Percentiles rank a stretch among this genome's conserved stretches.
Evolutionary conservation across 371 early-diverging fungal genomes (phyloP).

Genomic region (Actinomucor elegans): DNA sequence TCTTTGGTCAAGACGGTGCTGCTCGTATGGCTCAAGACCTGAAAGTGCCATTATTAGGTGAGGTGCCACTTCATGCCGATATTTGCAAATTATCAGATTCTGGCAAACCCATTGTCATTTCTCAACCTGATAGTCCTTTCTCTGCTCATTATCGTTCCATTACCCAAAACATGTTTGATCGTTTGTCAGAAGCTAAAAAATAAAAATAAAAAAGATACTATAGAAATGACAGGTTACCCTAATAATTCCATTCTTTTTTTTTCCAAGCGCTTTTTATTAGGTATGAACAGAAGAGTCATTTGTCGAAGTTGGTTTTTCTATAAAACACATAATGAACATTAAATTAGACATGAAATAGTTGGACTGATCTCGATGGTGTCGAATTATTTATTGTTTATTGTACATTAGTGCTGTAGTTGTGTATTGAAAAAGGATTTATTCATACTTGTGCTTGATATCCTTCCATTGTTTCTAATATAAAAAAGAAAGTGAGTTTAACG

Average conservation of each 20-base stretch:
- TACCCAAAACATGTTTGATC: conserved; percentile 54
- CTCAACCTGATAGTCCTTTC: conserved; percentile 64
- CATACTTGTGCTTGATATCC: conserved; percentile 70
- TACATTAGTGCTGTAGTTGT: background rate
- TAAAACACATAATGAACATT: too few species aligned
- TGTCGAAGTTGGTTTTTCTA: background rate
- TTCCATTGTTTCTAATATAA: conserved; percentile 67
- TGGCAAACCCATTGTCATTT: conserved; percentile 77
- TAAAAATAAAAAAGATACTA: background rate
- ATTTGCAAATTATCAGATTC: conserved; percentile 73
- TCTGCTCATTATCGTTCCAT: conserved; percentile 65
- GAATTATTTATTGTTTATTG: background rate
- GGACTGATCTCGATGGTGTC: background rate
- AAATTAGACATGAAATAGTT: too few species aligned
- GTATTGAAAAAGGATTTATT: background rate
- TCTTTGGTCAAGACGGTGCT: conserved; percentile 79
- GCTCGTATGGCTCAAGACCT: conserved; percentile 61
- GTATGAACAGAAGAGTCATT: background rate
- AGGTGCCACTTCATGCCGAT: conserved; percentile 78
- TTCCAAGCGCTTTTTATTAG: conserved; percentile 2
- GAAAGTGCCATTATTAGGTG: conserved; percentile 67
- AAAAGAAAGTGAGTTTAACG: background rate
- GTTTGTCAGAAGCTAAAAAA: conserved; percentile 14
- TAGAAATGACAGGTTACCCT: too few species aligned
- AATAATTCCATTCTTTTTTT: too few species aligned